Conservation (phyloP, 1,284 basidiomycete genomes). For the Pseudomicrostroma phylloplanum region DNA sequence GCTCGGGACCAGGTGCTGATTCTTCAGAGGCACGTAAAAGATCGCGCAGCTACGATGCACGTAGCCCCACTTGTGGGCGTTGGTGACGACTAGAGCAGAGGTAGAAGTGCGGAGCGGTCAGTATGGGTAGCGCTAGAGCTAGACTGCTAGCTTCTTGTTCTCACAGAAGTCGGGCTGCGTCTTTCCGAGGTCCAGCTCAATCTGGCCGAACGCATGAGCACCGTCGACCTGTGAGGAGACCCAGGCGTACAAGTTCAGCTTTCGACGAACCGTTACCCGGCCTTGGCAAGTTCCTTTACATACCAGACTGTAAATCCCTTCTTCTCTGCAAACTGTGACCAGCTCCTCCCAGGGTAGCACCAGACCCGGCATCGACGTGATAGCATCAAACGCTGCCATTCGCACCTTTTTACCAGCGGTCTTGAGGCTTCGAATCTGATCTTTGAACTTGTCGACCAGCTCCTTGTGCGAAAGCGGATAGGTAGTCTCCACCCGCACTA, state of each 20-base stretch:
- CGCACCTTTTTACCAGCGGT: conserved; percentile 64
- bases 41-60: conserved; percentile 67
- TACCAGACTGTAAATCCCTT: conserved; percentile 52
- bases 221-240: conserved; percentile 56
- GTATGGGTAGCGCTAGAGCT: background rate
- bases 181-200: conserved; percentile 40
- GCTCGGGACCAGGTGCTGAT: conserved; percentile 69
- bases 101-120: background rate
- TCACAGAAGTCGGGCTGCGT: conserved; percentile 47
- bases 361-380: conserved; percentile 66
- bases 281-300: too few relatives aligned
- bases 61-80: conserved; percentile 78
- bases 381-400: conserved; percentile 70
- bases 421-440: conserved; percentile 15
- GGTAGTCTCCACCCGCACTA: conserved; percentile 32
- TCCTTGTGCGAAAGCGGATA: conserved; percentile 42
- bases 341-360: conserved; percentile 73
- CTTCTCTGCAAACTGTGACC: conserved; percentile 31
- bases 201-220: conserved; percentile 70
- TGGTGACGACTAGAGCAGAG: conserved; percentile 40
- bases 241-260: too few relatives aligned
- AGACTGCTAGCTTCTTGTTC: background rate
- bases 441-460: conserved; percentile 39
- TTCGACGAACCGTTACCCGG: too few relatives aligned
- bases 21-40: conserved; percentile 70